A percentile compares a stretch with the other conserved stretches of the same genome.
These are phyloP conservation scores for Exophiala sp. DNA, from an alignment of 2,329 filamentous ascomycete genomes.

Conservation along the genomic window DNA sequence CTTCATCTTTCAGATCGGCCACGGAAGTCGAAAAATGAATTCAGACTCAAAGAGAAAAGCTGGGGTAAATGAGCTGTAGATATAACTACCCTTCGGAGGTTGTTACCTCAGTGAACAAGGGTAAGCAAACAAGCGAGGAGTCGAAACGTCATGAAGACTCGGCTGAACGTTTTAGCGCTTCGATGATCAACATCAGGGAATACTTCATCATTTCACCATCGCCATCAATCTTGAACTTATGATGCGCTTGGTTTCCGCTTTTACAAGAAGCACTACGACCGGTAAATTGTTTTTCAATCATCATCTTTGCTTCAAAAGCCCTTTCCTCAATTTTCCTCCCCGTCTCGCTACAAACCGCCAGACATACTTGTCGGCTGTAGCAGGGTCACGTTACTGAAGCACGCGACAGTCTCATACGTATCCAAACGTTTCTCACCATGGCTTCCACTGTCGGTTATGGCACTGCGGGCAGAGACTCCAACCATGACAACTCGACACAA, in stretches of 20 bases:
- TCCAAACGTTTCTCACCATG: background rate
- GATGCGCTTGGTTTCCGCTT: background rate
- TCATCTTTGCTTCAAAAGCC: background rate
- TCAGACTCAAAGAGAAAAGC: background rate
- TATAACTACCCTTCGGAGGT: conserved; percentile 3
- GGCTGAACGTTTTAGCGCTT: conserved; percentile 15
- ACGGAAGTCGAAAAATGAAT: background rate
- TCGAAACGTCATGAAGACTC: background rate
- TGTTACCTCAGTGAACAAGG: background rate
- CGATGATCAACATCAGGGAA: background rate
- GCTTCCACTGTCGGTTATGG: conserved; percentile 16
- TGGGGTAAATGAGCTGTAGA: background rate
- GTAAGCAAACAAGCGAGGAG: background rate
- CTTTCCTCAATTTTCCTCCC: background rate
- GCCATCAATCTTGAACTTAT: background rate
- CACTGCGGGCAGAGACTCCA: conserved; percentile 5
- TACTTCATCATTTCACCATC: conserved; percentile 1
- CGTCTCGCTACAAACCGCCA: background rate
- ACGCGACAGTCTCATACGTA: background rate
- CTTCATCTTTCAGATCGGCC: conserved; percentile 12
- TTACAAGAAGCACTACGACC: background rate
- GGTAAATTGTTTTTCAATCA: conserved; percentile 17
- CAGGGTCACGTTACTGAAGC: background rate
- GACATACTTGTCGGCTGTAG: too few species aligned
- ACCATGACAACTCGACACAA: background rate